Evolutionary conservation across 768 basidiomycete genomes (phyloP), one percentile per base, ranked within the genome.

Genomic region (Boletus sp.): DNA sequence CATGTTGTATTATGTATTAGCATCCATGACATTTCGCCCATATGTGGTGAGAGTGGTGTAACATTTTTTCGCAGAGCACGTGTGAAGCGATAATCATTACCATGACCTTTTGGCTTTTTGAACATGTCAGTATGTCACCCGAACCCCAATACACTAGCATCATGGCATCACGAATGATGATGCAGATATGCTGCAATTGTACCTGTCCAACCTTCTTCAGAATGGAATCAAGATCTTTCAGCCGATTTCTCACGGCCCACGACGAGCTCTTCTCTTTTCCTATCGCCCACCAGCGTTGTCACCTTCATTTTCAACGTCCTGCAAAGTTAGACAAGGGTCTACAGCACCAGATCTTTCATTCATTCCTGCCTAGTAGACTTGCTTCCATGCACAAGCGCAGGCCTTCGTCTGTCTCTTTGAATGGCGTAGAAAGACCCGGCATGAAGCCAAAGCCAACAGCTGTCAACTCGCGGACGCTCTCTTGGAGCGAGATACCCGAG

Each of bases 401-500:
- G 38, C 15, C 11, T 23, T 51, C 21, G 29, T 42, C 47, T 46
- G 37, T 57, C 48, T 11, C 35, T n/a, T 17, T 30, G 35, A 59
- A 67, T 42, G 62, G 53, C 35, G 25, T 9, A n/a, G 19, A 33
- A n/a, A 54, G 45, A 21, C 19, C 14, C 43, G n/a, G 35, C 30
- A 40, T 30, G 32, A 57, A 40, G 34, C 41, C 33, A 42, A 54
- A 46, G 15, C 49, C 40, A 33, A 25, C 47, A 17, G 11, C 37
- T 41, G 53, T 46, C 53, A 44, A 42, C 30, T 42, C 39, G 5
- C 40, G 44, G 43, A 79, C 75, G n/a, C 57, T 80, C 34, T 66
- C 72, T 13, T 90, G 83, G 83, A 55, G 65, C 25, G 82, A 86
- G 51, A 73, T 89, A 41, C 81, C 84, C 38, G 77, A 79, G 33